These are phyloP conservation scores for Xylariomycetidae sp. DNA, from an alignment of 2,329 filamentous ascomycete genomes.

Conservation along the genomic window DNA sequence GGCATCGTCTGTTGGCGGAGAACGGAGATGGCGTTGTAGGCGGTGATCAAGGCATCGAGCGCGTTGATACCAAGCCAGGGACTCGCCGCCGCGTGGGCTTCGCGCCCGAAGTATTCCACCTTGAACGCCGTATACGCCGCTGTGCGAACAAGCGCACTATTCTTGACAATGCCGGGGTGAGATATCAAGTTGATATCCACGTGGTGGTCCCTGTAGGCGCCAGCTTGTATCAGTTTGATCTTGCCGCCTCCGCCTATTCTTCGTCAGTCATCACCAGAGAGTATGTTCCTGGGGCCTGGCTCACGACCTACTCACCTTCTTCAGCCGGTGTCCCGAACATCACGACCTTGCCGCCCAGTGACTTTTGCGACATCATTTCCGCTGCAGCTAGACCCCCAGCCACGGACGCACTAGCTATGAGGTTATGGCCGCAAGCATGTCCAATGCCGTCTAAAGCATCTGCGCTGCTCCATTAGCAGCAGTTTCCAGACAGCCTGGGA, in stretches of 20 bases:
- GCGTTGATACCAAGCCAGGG: slow-evolving; percentile 57
- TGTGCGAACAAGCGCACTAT: slow-evolving; percentile 44
- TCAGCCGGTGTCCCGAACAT: slow-evolving; percentile 49
- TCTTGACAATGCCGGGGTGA: slow-evolving; percentile 36
- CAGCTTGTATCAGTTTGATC: slow-evolving; percentile 37
- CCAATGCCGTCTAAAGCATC: slow-evolving; percentile 45
- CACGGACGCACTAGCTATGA: slow-evolving; percentile 44
- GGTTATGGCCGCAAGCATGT: slow-evolving; percentile 50
- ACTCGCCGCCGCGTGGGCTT: slow-evolving; percentile 50
- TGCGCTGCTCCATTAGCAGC: slow-evolving; percentile 16
- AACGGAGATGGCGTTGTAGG: slow-evolving; percentile 41
- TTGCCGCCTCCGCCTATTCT: slow-evolving; percentile 41
- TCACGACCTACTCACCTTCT: slow-evolving; percentile 29
- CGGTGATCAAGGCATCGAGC: slow-evolving; percentile 47
- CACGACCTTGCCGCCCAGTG: slow-evolving; percentile 37
- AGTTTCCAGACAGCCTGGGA: neutral
- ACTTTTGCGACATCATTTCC: slow-evolving; percentile 33
- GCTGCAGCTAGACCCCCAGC: slow-evolving; percentile 42
- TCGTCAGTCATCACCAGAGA: neutral
- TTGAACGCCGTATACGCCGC: slow-evolving; percentile 43
- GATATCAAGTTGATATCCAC: slow-evolving; percentile 34
- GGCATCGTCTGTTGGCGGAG: slow-evolving; percentile 52
- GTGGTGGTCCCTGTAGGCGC: slow-evolving; percentile 34
- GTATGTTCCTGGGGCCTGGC: too few relatives aligned
- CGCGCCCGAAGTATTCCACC: slow-evolving; percentile 47